Conservation (phyloP, 2,329 filamentous ascomycete species). For the Aspergillus glaucus region DNA sequence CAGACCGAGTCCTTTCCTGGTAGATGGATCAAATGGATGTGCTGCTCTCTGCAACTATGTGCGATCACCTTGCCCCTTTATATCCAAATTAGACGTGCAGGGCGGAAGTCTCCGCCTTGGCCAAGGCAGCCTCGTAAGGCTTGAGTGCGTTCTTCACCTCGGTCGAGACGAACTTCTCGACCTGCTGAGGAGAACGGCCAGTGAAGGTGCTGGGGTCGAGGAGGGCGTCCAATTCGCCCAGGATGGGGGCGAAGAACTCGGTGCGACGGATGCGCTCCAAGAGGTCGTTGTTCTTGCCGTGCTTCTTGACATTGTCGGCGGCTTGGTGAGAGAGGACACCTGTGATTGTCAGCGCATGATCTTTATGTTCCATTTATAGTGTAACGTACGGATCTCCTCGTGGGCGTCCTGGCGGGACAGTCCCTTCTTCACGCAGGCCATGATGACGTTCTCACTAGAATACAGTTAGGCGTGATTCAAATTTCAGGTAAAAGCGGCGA, state of each 20-base stretch:
- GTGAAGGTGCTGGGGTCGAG: constrained; percentile 58
- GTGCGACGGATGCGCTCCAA: constrained; percentile 67
- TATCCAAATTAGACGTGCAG: constrained; percentile 31
- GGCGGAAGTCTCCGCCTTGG: constrained; percentile 32
- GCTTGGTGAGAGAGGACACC: constrained; percentile 71
- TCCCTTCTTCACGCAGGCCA: constrained; percentile 67
- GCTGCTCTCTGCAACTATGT: not conserved
- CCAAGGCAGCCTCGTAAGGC: constrained; percentile 39
- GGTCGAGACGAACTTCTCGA: constrained; percentile 47
- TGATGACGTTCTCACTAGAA: constrained; percentile 52
- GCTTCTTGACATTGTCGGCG: constrained; percentile 60
- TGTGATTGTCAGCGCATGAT: constrained; percentile 5
- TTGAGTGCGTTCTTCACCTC: constrained; percentile 44
- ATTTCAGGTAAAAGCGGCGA: not conserved
- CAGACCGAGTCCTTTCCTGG: not conserved
- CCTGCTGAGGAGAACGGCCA: constrained; percentile 49
- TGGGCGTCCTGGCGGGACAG: constrained; percentile 73
- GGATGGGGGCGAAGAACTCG: constrained; percentile 67
- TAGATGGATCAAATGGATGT: not conserved
- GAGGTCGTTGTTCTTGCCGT: constrained; percentile 73
- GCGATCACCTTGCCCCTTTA: not conserved
- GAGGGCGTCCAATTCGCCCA: constrained; percentile 61
- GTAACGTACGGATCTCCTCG: constrained; percentile 63
- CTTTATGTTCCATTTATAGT: not conserved
- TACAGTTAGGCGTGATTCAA: constrained; percentile 10